These are phyloP conservation scores for Ceratobasidium sp. DNA, from an alignment of 1,284 basidiomycete species.

Conservation along the genomic window DNA sequence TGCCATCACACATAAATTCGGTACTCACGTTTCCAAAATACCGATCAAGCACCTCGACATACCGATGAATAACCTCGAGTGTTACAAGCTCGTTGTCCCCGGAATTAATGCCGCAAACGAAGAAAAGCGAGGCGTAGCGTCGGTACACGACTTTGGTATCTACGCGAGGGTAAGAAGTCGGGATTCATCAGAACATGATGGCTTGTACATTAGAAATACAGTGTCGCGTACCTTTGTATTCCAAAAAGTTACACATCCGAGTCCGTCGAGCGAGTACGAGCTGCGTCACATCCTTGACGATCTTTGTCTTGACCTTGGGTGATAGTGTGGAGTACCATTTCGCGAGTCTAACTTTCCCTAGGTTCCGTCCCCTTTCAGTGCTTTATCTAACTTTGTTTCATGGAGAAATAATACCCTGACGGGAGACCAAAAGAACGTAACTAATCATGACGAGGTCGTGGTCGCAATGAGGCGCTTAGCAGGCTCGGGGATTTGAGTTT, in stretches of 20 bases:
- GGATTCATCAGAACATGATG: neutral
- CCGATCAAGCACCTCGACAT: constrained; percentile 97
- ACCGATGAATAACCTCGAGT: constrained; percentile 96
- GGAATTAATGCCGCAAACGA: constrained; percentile 90
- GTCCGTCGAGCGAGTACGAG: constrained; percentile 95
- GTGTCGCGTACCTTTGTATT: constrained; percentile 88
- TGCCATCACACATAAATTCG: neutral
- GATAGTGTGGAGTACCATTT: constrained; percentile 99
- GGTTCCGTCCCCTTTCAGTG: too few species aligned
- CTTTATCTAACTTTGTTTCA: too few species aligned
- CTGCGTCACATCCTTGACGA: constrained; percentile 99
- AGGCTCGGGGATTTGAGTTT: neutral
- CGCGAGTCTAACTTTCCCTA: constrained; percentile 95
- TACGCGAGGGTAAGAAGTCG: constrained; percentile 32
- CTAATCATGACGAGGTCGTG: constrained; percentile 65
- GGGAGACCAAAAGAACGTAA: constrained; percentile 91
- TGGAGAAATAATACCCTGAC: too few species aligned
- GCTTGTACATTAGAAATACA: neutral
- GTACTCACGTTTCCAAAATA: constrained; percentile 95
- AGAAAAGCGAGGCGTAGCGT: constrained; percentile 97
- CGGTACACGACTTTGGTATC: constrained; percentile 97
- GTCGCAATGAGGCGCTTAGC: constrained; percentile 41
- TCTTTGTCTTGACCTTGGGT: constrained; percentile 94
- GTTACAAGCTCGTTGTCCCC: constrained; percentile 93
- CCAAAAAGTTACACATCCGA: constrained; percentile 98